Conservation (phyloP, 768 basidiomycete species). For the Lentinula lateritia region DNA sequence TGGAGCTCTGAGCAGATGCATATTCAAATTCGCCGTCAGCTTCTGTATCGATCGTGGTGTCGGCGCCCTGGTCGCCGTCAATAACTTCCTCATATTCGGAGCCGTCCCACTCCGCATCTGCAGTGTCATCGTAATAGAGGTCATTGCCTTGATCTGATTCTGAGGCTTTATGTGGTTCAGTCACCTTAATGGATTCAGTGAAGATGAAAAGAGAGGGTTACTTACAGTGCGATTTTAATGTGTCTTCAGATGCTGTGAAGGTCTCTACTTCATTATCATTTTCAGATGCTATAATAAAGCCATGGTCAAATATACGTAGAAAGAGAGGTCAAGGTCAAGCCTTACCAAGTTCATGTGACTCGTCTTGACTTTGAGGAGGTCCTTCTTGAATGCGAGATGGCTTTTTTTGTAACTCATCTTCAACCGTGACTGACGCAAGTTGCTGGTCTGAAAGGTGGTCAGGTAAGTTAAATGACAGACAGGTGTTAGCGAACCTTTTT, state of each 20-base stretch:
- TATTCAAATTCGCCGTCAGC: conserved; percentile 32
- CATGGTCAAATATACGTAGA: neutral
- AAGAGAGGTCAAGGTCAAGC: neutral
- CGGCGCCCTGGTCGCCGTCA: neutral
- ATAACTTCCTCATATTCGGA: conserved; percentile 3
- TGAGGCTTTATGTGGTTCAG: neutral
- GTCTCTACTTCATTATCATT: neutral
- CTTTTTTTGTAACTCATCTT: neutral
- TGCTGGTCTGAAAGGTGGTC: neutral
- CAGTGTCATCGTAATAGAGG: conserved; percentile 3
- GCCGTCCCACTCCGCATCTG: conserved; percentile 3
- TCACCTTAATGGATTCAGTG: neutral
- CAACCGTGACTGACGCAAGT: neutral
- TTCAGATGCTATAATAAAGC: neutral
- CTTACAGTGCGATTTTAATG: neutral
- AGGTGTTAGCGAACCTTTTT: neutral
- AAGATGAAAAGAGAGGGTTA: neutral
- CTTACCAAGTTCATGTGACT: neutral
- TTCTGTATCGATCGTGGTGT: conserved; percentile 7
- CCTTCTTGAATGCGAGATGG: neutral
- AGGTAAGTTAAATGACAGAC: neutral
- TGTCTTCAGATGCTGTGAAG: neutral
- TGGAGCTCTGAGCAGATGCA: conserved; percentile 45
- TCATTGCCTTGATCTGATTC: neutral
- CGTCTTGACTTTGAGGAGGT: neutral